Base-by-base conservation (phyloP, 2,329 filamentous ascomycete genomes). In the Colletotrichum sp. region DNA sequence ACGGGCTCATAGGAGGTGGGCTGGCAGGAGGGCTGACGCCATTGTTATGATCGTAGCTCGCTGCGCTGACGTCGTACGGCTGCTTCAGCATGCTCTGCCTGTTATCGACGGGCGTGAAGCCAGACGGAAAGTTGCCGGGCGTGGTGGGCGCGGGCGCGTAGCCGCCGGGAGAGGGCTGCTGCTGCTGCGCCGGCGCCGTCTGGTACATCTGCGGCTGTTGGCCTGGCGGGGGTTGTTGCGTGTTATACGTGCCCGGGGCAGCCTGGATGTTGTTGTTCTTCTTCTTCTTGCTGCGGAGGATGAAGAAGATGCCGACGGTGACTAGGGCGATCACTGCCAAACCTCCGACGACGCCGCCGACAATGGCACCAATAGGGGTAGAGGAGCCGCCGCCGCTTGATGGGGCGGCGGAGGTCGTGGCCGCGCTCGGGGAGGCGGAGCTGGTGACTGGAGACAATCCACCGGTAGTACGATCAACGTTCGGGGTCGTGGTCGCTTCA, bases 341-440 rank as follows among this genome's bases (percentile, higher is more conserved):
- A 54, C 83, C 83, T n/a, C 83, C 83, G 4, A 85, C 81, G 12
- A 83, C 82, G 57, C 82, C 83, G 33, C 83, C 83, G 3, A 84
- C 83, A 51, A 85, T 84, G 69, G 82, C 78, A 8, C 83, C 83
- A 18, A 82, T 75, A 4, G 80, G 81, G 2, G 78, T 79, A 12
- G 72, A 68, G 21, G 69, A 72, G 11, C 76, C 75, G 63, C 83
- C 83, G 24, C 83, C 83, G 66, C 81, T 12, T 33, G 59, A 24
- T 33, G 55, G 77, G 6, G 82, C 82, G 27, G 81, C 73, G 16
- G 58, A 55, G 11, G 70, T n/a, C 18, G 66, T 69, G n/a, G 54
- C 54, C 8, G 72, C 54, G 47, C 55, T 38, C 18, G 47, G 47
- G 11, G 63, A 21, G 16, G 54, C 29, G 8, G 66, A 69, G 57